Evolutionary conservation across 192 early-diverging fungal species (phyloP), one percentile per base, ranked within the genome.

Genomic region (Umbelopsis isabellina): DNA sequence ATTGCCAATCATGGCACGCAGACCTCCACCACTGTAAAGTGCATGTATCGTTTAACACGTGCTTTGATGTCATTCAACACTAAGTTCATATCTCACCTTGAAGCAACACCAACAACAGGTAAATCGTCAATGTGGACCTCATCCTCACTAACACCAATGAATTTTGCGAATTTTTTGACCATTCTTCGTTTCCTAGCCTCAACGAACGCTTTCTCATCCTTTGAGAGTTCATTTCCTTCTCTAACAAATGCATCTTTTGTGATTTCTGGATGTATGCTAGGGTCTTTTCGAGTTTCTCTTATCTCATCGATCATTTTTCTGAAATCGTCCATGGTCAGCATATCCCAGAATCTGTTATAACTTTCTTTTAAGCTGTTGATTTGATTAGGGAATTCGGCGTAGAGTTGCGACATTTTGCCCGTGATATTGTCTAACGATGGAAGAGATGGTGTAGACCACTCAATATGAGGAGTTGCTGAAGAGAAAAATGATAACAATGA

Each of bases 1-100:
- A 18, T 85, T 88, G 11, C 88, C 86, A 44, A 94, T 73, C 93
- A 95, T 95, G 8, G 93, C 92, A 6, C 93, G 87, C 75, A 88
- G 92, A 2, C 93, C 93, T 13, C 93, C 93, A 33, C 93, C 93
- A 68, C 89, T 90, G 23, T 4, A 25, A 25, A 46, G 13, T 18
- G 16, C 52, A 23, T 23, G 46, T 68, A 6, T 20, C 30, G 0
- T 16, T 53, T 3, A 22, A n/a, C 12, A 46, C 16, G 45, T 37
- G 9, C 35, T 15, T 46, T 51, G 20, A 9, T 30, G 7, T 1
- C 20, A 12, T 45, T 27, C 27, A 47, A 22, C 2, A 37, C 1
- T 33, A 66, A 11, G 10, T 2, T 3, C 11, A 12, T 23, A 45
- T 9, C 27, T 44, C 80, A 84, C 82, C 82, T 86, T 65, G 87